These are phyloP conservation scores for Friedmanniomyces simplex DNA, from an alignment of 495 filamentous ascomycete genomes.

Conservation along the genomic window DNA sequence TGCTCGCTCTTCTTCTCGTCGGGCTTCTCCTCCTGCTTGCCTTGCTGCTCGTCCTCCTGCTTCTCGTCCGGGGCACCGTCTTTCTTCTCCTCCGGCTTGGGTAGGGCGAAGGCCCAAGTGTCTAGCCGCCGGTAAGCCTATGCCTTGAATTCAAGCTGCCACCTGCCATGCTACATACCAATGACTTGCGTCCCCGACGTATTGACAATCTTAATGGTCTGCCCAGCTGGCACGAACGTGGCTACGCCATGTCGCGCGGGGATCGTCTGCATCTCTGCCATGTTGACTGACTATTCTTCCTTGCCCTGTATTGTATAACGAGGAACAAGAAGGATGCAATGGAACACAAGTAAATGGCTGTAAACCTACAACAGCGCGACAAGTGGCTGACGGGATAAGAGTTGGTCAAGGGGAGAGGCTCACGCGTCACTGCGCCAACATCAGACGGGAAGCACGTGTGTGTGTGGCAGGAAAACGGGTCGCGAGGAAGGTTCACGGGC, in stretches of 20 bases:
- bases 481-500: neutral
- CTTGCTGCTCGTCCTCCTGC: constrained; percentile 9
- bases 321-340: neutral
- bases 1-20: constrained; percentile 2
- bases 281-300: neutral
- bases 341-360: no score
- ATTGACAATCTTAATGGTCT: constrained; percentile 42
- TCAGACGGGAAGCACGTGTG: no score
- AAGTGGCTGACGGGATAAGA: neutral
- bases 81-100: constrained; percentile 23
- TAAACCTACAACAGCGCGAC: neutral
- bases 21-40: constrained; percentile 5
- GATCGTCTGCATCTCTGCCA: constrained; percentile 27
- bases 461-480: no score
- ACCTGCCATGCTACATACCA: no score
- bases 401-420: neutral
- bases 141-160: no score
- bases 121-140: constrained; percentile 23
- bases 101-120: constrained; percentile 38
- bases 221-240: constrained; percentile 29
- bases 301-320: neutral
- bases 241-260: constrained; percentile 38
- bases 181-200: constrained; percentile 42
- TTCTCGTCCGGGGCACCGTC: constrained; percentile 1
- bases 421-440: neutral